Evolutionary conservation across 805 yeast species (phyloP).

Genomic region (Yarrowia porcina): DNA sequence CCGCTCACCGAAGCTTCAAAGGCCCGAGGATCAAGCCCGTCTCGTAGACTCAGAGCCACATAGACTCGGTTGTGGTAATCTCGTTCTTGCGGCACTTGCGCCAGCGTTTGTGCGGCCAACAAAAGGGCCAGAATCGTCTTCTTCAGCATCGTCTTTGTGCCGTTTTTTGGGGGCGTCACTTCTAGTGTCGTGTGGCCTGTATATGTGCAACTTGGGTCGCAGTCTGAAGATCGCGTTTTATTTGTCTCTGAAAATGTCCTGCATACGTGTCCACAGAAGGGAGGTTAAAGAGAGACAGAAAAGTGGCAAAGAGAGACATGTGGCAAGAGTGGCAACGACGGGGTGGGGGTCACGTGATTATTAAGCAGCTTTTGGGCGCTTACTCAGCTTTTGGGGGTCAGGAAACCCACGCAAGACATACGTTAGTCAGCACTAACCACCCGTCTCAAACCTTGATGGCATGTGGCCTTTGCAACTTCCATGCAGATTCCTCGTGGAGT

Average conservation of each 20-base stretch:
- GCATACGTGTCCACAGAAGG: conserved; percentile 10
- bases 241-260: conserved; percentile 1
- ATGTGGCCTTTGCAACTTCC: background rate
- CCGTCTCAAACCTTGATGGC: background rate
- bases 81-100: background rate
- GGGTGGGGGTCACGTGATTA: no score
- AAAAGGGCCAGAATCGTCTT: background rate
- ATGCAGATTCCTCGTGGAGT: background rate
- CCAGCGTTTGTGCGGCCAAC: background rate
- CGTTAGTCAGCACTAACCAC: background rate
- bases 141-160: no score
- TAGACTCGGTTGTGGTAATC: background rate
- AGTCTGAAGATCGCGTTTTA: background rate
- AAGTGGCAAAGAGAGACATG: background rate
- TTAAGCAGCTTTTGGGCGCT: no score
- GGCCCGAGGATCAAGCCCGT: background rate
- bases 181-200: no score
- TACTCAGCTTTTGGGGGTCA: no score
- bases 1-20: background rate
- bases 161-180: no score
- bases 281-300: background rate
- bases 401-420: no score
- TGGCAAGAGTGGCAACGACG: no score
- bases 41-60: conserved; percentile 14
- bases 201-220: no score